Base-by-base conservation (phyloP, 1,139 yeast species). In the Groenewaldozyma auringiensis region DNA sequence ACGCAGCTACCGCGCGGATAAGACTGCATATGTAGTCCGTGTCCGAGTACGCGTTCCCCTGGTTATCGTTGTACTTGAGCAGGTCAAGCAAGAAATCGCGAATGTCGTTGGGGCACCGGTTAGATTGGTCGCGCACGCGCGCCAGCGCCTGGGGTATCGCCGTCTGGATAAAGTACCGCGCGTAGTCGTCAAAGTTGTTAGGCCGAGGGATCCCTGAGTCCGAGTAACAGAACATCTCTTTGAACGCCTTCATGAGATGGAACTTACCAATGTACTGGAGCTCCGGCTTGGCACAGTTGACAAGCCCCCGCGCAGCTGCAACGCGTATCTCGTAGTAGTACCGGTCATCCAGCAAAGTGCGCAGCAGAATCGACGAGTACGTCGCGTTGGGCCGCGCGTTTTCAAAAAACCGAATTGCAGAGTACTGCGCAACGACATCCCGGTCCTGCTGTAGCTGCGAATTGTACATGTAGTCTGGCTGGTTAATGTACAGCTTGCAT, bases 371-470 rank as follows among this genome's bases (percentile, higher is more conserved):
- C 0, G 95, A 81, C 8, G 95, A 87, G 60, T 88, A 85, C 3
- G 83, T 69, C 2, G 69, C 58, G 0, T 78, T 70, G 0, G 89
- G 85, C 48, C 77, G 75, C n/a, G 72, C 65, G 27, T 71, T 75
- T 6, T 81, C 81, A 63, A 87, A 89, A 63, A 77, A 86, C 43
- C 74, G 69, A 14, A 89, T 76, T 2, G 96, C 89, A 48, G 88
- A 96, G 45, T 78, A 69, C 60, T 94, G 99, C 0, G 98, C 98
- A 53, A 88, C 96, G 14, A 94, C 95, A 61, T 94, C 99, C 52
- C 96, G 70, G 65, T 94, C 99, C 62, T 87, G 94, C 56, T 86
- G 94, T 33, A 94, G 67, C 60, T 94, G 98, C 0, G 97, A 84
- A 0, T 88, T 87, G 63, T 78, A 92, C 96, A 92, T 94, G 60